phyloP scores from a whole-genome alignment of 2,329 filamentous ascomycete genomes.

The Calcarisporium arbuscula region DNA sequence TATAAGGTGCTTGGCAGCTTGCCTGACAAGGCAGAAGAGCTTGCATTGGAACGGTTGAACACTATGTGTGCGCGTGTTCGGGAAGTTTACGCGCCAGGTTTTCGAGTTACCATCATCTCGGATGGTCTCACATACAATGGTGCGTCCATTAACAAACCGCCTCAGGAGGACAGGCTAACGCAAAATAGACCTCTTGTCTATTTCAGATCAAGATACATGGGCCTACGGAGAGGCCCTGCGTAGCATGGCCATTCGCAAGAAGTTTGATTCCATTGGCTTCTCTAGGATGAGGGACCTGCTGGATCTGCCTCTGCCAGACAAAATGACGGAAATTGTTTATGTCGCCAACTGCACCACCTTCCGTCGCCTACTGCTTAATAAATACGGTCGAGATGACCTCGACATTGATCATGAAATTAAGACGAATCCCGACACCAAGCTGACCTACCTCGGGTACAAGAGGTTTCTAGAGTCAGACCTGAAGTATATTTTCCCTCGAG shows the following conservation, averaged over 20 bases:
- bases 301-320: conserved; percentile 28
- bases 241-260: conserved; percentile 18
- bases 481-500: conserved; percentile 19
- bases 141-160: conserved; percentile 16
- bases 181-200: conserved; percentile 42
- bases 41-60: conserved; percentile 19
- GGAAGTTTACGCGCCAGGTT: conserved; percentile 21
- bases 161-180: no score
- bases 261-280: no score
- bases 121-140: conserved; percentile 50
- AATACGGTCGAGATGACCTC: conserved; percentile 15
- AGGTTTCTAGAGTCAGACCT: conserved; percentile 23
- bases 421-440: conserved; percentile 17
- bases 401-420: conserved; percentile 22
- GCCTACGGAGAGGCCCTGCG: conserved; percentile 40
- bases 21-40: conserved; percentile 25
- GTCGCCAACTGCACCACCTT: conserved; percentile 24
- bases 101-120: conserved; percentile 36
- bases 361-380: conserved; percentile 20
- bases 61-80: conserved; percentile 20
- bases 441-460: conserved; percentile 24
- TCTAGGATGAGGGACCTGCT: no score
- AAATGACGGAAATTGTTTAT: conserved; percentile 35
- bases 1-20: conserved; percentile 23
- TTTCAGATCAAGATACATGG: conserved; percentile 41